Percentiles rank a stretch among this genome's conserved stretches.
phyloP scores from a whole-genome alignment of 768 basidiomycete species.

The Lactarius trivialis region DNA sequence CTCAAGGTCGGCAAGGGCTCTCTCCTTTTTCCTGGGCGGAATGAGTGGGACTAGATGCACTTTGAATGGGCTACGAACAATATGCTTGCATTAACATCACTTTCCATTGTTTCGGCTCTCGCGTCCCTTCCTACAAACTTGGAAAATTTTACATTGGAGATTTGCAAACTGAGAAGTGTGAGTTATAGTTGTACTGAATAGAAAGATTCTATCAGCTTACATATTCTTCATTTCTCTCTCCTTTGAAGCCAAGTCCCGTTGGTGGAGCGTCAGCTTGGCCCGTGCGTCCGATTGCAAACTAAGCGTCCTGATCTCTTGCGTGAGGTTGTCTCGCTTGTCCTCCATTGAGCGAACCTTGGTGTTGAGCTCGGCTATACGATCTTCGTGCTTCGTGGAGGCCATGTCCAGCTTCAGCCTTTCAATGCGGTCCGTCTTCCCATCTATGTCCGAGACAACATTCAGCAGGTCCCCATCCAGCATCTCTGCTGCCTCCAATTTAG shows the following conservation, averaged over 20 bases:
- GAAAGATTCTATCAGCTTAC: slow-evolving; percentile 38
- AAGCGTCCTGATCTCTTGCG: slow-evolving; percentile 60
- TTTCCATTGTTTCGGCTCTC: slow-evolving; percentile 62
- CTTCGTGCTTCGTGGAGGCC: slow-evolving; percentile 55
- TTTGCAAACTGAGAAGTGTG: slow-evolving; percentile 48
- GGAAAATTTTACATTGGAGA: slow-evolving; percentile 53
- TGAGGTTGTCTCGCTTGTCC: slow-evolving; percentile 60
- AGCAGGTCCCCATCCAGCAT: slow-evolving; percentile 47
- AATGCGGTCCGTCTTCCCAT: slow-evolving; percentile 58
- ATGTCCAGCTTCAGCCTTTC: slow-evolving; percentile 56
- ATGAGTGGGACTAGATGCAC: background rate
- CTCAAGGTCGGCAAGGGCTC: slow-evolving; percentile 46
- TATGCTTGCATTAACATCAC: slow-evolving; percentile 52
- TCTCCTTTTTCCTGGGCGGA: slow-evolving; percentile 56
- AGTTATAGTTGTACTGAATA: background rate
- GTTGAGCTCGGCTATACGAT: slow-evolving; percentile 48
- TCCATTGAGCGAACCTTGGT: slow-evolving; percentile 56
- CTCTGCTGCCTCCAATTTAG: slow-evolving; percentile 50
- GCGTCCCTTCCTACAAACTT: slow-evolving; percentile 59
- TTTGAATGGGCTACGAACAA: slow-evolving; percentile 38
- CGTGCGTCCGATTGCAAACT: slow-evolving; percentile 76
- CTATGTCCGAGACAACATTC: slow-evolving; percentile 53
- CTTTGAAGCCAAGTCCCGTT: slow-evolving; percentile 59
- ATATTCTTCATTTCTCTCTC: slow-evolving; percentile 57
- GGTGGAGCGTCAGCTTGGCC: slow-evolving; percentile 71